Evolutionary conservation across 2,329 filamentous ascomycete species (phyloP).

Genomic region (Alternaria arbusti): DNA sequence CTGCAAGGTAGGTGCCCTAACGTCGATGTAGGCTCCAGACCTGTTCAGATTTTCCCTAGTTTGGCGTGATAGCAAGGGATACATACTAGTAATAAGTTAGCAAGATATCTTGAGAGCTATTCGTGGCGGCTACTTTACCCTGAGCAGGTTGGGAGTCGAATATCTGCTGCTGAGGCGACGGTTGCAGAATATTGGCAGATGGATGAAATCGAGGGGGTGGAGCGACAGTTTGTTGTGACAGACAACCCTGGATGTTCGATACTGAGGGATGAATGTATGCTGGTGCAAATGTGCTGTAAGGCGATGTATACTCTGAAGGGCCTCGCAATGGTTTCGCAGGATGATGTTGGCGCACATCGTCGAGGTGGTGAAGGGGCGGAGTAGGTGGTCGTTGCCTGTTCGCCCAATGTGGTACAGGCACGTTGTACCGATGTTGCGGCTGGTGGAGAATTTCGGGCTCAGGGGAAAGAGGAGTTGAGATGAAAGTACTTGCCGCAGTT

Average conservation of each 20-base stretch:
- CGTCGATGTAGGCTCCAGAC: too few relatives aligned
- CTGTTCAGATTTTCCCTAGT: too few relatives aligned
- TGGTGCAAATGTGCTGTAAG: not conserved
- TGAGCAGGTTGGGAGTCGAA: too few relatives aligned
- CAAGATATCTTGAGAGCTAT: too few relatives aligned
- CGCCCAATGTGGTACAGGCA: not conserved
- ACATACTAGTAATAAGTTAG: too few relatives aligned
- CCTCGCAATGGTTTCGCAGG: not conserved
- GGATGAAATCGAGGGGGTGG: not conserved
- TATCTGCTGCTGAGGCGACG: not conserved
- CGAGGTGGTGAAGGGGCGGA: constrained; percentile 3
- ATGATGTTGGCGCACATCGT: not conserved
- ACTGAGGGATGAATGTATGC: not conserved
- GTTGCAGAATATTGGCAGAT: not conserved
- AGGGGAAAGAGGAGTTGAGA: not conserved
- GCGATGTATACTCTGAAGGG: not conserved
- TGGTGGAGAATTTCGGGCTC: not conserved
- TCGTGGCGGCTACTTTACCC: too few relatives aligned
- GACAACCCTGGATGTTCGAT: not conserved
- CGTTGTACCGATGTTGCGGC: not conserved
- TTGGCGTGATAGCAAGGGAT: too few relatives aligned
- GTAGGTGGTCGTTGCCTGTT: not conserved
- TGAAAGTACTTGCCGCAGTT: not conserved
- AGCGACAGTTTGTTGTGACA: not conserved
- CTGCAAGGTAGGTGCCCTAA: too few relatives aligned